A percentile compares a stretch with the other conserved stretches of the same genome.
These are phyloP conservation scores for Colletotrichum caudatum DNA, from an alignment of 2,329 filamentous ascomycete species.

Conservation along the genomic window DNA sequence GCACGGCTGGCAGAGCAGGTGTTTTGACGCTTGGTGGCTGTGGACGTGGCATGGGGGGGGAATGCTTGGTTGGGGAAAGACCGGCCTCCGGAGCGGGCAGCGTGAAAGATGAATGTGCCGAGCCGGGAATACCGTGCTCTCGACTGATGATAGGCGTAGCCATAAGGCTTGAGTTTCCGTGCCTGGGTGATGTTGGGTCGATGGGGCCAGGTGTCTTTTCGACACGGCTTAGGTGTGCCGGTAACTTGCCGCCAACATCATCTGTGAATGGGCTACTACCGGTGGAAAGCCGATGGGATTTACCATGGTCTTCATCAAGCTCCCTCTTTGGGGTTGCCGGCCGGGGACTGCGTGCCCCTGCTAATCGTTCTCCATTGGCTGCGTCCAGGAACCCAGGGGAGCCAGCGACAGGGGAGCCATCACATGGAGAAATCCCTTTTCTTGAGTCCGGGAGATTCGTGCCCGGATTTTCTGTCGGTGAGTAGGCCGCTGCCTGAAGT, in stretches of 20 bases:
- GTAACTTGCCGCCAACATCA: neutral
- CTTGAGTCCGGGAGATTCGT: neutral
- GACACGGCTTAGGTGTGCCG: slow-evolving; percentile 5
- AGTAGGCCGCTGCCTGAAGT: neutral
- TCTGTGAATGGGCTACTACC: neutral
- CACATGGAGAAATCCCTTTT: neutral
- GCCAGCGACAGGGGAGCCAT: neutral
- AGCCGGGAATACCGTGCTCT: slow-evolving; percentile 38
- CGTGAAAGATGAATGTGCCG: slow-evolving; percentile 39
- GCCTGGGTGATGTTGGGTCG: slow-evolving; percentile 31
- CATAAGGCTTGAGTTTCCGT: slow-evolving; percentile 34
- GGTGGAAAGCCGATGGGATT: neutral
- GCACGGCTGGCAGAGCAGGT: slow-evolving; percentile 55
- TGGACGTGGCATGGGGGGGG: slow-evolving; percentile 54
- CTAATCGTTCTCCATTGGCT: neutral
- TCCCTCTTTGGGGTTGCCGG: slow-evolving; percentile 30
- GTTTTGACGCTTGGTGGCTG: slow-evolving; percentile 36
- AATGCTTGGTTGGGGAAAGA: slow-evolving; percentile 65
- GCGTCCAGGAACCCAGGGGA: slow-evolving; percentile 2
- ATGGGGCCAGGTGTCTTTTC: slow-evolving; percentile 27
- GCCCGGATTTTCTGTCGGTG: neutral
- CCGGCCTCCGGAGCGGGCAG: slow-evolving; percentile 58
- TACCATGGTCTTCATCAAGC: neutral
- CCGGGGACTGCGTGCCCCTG: neutral
- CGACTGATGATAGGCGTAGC: slow-evolving; percentile 41